Evolutionary conservation across 129 eudicot genomes (phyloP), one percentile per base, ranked within the genome.

Genomic region (Heracleum sosnowskyi): DNA sequence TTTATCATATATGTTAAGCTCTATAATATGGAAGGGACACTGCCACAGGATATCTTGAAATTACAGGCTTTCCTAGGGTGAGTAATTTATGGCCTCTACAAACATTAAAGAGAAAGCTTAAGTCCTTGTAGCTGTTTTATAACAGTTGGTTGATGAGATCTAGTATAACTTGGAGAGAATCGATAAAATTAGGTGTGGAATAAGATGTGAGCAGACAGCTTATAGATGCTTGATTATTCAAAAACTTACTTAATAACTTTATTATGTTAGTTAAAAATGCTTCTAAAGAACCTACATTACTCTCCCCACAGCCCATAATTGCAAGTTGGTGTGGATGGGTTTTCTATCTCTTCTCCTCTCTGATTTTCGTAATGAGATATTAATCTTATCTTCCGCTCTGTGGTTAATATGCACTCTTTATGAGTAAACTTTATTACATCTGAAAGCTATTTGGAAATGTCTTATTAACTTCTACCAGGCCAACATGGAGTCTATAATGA

Each of bases 401-500:
- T 49, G 36, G 12, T 79, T 79, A 53, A 49, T 51, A 55, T 84
- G 26, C 47, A 63, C 69, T 62, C 42, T 68, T 75, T 79, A 71
- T 60, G 73, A 73, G 10, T 53, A 24, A 55, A 13, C 39, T 74
- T 51, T 51, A 45, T 37, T 60, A 75, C 63, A 75, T 81, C 49
- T 81, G 44, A 63, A 44, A 68, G 41, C 76, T 41, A 76, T 78
- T 17, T 64, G 46, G 74, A 69, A 12, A 45, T 73, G 40, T 34
- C 44, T 79, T 33, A 37, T 82, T 77, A 37, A 78, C 78, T 71
- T 77, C 75, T 37, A 79, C 81, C 89, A 91, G 98, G 98, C 90
- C 74, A 95, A 84, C 86, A 95, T 87, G 97, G 98, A 95, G 79
- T 80, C 97, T 73, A 83, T 92, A 69, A 88, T 92, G 96, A 91